phyloP scores from a whole-genome alignment of 371 early-diverging fungal genomes.

The Apophysomyces trapeziformis region DNA sequence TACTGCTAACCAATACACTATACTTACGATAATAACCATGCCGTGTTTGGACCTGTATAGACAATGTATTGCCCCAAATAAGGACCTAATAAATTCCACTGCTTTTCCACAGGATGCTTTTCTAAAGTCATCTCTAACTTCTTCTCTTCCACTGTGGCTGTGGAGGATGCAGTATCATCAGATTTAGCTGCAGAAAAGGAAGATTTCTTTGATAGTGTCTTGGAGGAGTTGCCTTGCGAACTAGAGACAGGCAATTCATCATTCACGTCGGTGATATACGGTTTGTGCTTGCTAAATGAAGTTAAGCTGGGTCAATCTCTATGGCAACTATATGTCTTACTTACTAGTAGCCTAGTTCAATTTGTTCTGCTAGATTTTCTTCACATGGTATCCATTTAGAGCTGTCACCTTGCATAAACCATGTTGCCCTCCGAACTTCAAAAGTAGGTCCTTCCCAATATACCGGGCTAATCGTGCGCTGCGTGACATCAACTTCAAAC shows the following conservation, averaged over 20 bases:
- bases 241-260: not conserved
- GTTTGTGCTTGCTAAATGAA: slow-evolving; percentile 16
- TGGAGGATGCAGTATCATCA: slow-evolving; percentile 18
- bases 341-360: slow-evolving; percentile 83
- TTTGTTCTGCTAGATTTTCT: slow-evolving; percentile 76
- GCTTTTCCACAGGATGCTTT: slow-evolving; percentile 49
- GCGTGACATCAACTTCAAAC: slow-evolving; percentile 77
- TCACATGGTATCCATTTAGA: slow-evolving; percentile 80
- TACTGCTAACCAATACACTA: not conserved
- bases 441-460: slow-evolving; percentile 86
- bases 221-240: slow-evolving; percentile 16
- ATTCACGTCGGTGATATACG: not conserved
- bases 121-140: slow-evolving; percentile 36
- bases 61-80: slow-evolving; percentile 78
- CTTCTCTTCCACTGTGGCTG: slow-evolving; percentile 39
- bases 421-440: slow-evolving; percentile 81
- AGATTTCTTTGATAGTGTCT: slow-evolving; percentile 24
- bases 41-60: slow-evolving; percentile 64
- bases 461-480: slow-evolving; percentile 73
- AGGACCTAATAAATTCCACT: slow-evolving; percentile 77
- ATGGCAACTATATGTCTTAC: slow-evolving; percentile 13
- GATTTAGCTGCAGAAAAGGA: slow-evolving; percentile 20
- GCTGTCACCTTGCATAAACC: slow-evolving; percentile 76
- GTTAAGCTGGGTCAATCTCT: not conserved
- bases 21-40: slow-evolving; percentile 70